Conservation (phyloP, 768 basidiomycete genomes). For the Hericium coralloides region DNA sequence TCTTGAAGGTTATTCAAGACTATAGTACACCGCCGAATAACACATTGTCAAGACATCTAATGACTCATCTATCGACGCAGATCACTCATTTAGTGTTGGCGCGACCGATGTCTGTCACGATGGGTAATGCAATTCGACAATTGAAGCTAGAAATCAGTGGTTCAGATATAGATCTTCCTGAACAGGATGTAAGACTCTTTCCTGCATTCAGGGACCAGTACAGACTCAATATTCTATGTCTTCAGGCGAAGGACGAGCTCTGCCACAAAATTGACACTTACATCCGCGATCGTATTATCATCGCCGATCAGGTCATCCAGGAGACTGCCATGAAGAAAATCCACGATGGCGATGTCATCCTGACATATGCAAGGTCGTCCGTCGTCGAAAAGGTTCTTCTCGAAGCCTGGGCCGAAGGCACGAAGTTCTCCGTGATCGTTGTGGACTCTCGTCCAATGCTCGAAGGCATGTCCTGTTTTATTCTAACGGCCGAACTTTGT, state of each 20-base stretch:
- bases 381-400: conserved; percentile 87
- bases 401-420: conserved; percentile 63
- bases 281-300: conserved; percentile 86
- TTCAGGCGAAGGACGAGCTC: conserved; percentile 79
- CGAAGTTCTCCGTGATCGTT: conserved; percentile 81
- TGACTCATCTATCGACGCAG: conserved; percentile 88
- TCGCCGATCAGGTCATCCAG: conserved; percentile 91
- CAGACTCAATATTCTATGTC: conserved; percentile 3
- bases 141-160: conserved; percentile 92
- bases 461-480: conserved; percentile 49
- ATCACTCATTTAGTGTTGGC: conserved; percentile 84
- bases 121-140: conserved; percentile 92
- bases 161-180: conserved; percentile 87
- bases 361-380: conserved; percentile 93
- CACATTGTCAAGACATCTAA: conserved; percentile 83
- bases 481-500: neutral
- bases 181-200: conserved; percentile 73
- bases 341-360: conserved; percentile 84
- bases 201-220: neutral
- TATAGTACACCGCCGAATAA: conserved; percentile 82
- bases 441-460: conserved; percentile 92
- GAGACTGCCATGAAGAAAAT: conserved; percentile 88
- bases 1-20: conserved; percentile 74
- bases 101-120: conserved; percentile 84
- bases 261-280: conserved; percentile 86